Conservation (phyloP, 1,284 basidiomycete species). For the Moesziomyces sp. region DNA sequence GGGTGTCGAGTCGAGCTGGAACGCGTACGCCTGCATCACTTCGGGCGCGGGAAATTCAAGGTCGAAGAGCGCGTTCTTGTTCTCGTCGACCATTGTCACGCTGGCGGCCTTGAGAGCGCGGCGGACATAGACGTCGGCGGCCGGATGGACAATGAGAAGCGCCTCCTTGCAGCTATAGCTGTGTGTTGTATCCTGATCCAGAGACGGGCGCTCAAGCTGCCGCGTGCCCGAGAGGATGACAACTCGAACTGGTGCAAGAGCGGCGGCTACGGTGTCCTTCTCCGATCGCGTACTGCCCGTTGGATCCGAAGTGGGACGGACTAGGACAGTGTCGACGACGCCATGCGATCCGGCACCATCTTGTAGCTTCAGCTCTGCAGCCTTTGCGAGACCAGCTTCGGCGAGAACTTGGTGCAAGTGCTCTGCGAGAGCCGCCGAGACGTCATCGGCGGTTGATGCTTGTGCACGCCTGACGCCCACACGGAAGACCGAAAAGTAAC, state of each 20-base stretch:
- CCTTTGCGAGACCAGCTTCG: slow-evolving; percentile 9
- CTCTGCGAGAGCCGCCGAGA: neutral
- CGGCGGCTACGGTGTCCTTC: neutral
- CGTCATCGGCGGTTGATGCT: neutral
- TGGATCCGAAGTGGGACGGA: neutral
- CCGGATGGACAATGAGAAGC: slow-evolving; percentile 51
- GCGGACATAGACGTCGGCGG: slow-evolving; percentile 40
- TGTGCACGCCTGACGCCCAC: slow-evolving; percentile 15
- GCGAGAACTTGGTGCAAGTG: slow-evolving; percentile 1
- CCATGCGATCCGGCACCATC: neutral
- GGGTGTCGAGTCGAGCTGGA: slow-evolving; percentile 43
- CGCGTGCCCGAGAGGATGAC: slow-evolving; percentile 9
- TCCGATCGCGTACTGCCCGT: neutral
- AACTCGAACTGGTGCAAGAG: slow-evolving; percentile 36
- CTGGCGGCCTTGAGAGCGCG: slow-evolving; percentile 35
- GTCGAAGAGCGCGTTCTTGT: slow-evolving; percentile 17
- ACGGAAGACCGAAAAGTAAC: slow-evolving; percentile 51
- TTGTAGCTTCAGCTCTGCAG: neutral
- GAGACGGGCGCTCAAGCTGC: neutral
- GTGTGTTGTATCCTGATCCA: neutral
- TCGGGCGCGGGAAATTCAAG: neutral
- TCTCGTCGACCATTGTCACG: slow-evolving; percentile 30
- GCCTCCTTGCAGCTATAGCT: slow-evolving; percentile 27
- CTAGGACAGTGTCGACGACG: slow-evolving; percentile 14
- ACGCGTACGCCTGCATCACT: slow-evolving; percentile 9